Evolutionary conservation across 106 monocot genomes (phyloP).

Genomic region (Dioscorea dumetorum): DNA sequence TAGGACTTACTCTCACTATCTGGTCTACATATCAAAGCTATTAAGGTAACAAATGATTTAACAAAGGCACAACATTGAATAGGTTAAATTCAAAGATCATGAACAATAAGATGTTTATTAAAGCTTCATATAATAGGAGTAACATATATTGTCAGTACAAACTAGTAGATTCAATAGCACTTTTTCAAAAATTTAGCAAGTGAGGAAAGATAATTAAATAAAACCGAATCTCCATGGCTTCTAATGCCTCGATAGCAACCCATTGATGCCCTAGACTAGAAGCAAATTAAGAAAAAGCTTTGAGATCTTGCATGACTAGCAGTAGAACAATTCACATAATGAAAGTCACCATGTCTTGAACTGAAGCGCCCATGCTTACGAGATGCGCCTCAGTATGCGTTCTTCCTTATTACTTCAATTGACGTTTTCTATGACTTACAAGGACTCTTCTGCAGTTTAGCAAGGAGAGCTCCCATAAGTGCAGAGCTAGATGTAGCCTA

Average conservation of each 20-base stretch:
- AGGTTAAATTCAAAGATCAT: no score
- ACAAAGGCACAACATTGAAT: no score
- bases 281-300: constrained; percentile 14
- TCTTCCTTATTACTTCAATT: constrained; percentile 21
- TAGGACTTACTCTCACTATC: constrained; percentile 57
- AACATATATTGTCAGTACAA: no score
- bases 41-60: no score
- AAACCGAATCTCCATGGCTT: constrained; percentile 17
- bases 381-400: constrained; percentile 19
- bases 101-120: no score
- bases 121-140: no score
- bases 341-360: constrained; percentile 33
- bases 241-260: constrained; percentile 31
- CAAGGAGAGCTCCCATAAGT: constrained; percentile 39
- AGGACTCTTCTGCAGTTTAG: constrained; percentile 28
- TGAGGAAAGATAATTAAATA: no score
- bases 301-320: constrained; percentile 23
- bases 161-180: no score
- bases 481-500: constrained; percentile 42
- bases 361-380: constrained; percentile 8
- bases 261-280: constrained; percentile 40
- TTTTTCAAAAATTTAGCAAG: no score
- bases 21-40: constrained; percentile 53
- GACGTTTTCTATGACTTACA: constrained; percentile 34
- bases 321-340: constrained; percentile 30